phyloP scores from a whole-genome alignment of 2,329 filamentous ascomycete genomes.

The Exophiala calicioides region DNA sequence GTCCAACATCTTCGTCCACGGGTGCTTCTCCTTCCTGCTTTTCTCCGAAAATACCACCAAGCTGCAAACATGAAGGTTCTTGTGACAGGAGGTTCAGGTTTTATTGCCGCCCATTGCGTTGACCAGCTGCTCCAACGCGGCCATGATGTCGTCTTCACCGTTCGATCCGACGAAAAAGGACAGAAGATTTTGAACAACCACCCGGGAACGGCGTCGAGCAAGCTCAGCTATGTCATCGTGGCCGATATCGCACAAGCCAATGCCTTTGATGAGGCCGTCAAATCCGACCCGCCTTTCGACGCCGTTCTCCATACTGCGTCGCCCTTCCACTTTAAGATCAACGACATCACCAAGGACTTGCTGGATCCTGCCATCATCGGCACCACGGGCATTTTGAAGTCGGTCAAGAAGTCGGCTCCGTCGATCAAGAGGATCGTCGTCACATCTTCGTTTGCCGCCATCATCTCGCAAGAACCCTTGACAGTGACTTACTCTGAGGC shows the following conservation, averaged over 20 bases:
- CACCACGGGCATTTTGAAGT: conserved; percentile 63
- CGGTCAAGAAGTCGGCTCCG: conserved; percentile 61
- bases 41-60: neutral
- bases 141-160: conserved; percentile 64
- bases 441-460: conserved; percentile 69
- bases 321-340: conserved; percentile 73
- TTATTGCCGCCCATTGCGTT: conserved; percentile 66
- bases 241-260: conserved; percentile 69
- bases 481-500: conserved; percentile 41
- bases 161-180: conserved; percentile 63
- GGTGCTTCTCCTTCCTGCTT: too few relatives aligned
- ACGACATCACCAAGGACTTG: conserved; percentile 63
- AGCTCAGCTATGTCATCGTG: conserved; percentile 67
- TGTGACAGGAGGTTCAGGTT: conserved; percentile 58
- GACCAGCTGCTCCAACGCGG: conserved; percentile 58
- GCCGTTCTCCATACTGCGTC: conserved; percentile 73
- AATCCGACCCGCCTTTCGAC: conserved; percentile 66
- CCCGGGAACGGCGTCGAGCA: conserved; percentile 53
- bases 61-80: conserved; percentile 42
- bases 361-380: conserved; percentile 64
- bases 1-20: too few relatives aligned
- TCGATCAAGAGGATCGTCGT: conserved; percentile 72
- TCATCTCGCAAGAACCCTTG: conserved; percentile 47
- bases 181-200: conserved; percentile 60
- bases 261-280: conserved; percentile 67